Conservation (phyloP, 1,139 yeast species). For the Debaryomycetaceae sp. region DNA sequence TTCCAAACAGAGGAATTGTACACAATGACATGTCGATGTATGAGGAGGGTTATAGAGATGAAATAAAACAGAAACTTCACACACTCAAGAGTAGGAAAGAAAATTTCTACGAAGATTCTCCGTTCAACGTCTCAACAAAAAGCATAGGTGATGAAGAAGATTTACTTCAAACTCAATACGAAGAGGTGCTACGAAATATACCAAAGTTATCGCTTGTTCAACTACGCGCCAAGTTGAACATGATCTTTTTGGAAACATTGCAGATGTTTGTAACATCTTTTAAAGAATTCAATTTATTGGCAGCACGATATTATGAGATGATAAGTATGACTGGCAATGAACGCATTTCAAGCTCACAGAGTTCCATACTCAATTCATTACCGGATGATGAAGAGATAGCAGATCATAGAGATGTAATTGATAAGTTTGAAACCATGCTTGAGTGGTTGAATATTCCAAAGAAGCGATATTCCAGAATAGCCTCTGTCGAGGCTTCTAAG, state of each 20-base stretch:
- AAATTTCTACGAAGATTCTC: constrained; percentile 24
- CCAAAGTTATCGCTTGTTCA: constrained; percentile 33
- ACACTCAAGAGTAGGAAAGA: constrained; percentile 17
- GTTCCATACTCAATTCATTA: constrained; percentile 16
- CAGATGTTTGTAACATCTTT: constrained; percentile 30
- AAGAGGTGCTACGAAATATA: constrained; percentile 21
- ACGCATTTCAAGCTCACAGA: constrained; percentile 11
- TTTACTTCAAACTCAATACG: constrained; percentile 23
- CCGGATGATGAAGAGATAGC: constrained; percentile 33
- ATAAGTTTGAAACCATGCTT: constrained; percentile 27
- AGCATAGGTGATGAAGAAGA: constrained; percentile 9
- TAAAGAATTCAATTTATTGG: constrained; percentile 27
- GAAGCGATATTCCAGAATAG: neutral
- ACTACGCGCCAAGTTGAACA: constrained; percentile 29
- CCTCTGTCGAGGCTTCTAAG: constrained; percentile 4
- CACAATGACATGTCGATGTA: constrained; percentile 25
- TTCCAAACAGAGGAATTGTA: constrained; percentile 31
- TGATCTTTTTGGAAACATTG: constrained; percentile 33
- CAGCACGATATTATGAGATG: constrained; percentile 23
- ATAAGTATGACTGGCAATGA: constrained; percentile 28
- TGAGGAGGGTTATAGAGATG: constrained; percentile 31
- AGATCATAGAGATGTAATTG: constrained; percentile 25
- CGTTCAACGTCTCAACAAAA: constrained; percentile 19
- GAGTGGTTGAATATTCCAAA: constrained; percentile 14
- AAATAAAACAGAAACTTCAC: constrained; percentile 19